A percentile compares a stretch with the other conserved stretches of the same genome.
Evolutionary conservation across 2,329 filamentous ascomycete species (phyloP).

Genomic region (Penicillium rolfsii): DNA sequence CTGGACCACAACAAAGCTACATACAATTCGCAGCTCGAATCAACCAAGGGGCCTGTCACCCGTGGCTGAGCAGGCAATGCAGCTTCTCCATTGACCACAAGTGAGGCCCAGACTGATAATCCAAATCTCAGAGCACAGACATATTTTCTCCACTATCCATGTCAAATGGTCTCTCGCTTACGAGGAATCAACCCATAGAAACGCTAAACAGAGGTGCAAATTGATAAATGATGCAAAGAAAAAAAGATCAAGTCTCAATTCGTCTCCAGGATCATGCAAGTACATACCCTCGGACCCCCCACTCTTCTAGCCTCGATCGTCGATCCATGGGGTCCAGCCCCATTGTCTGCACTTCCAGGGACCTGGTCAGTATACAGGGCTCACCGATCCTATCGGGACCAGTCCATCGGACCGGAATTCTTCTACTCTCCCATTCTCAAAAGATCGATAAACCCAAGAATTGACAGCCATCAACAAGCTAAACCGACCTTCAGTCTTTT

Average conservation of each 20-base stretch:
- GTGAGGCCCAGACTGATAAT: background rate
- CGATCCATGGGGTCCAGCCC: background rate
- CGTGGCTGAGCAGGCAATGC: background rate
- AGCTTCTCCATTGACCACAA: background rate
- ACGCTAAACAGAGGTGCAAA: background rate
- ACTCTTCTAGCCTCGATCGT: background rate
- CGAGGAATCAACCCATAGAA: constrained; percentile 7
- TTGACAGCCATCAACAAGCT: background rate
- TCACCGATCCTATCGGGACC: background rate
- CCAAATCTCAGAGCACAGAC: constrained; percentile 7
- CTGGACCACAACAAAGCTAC: background rate
- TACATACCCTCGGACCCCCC: background rate
- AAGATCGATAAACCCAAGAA: background rate
- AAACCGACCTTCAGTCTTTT: background rate
- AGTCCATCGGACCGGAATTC: background rate
- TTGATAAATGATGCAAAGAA: constrained; percentile 12
- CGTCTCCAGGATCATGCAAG: background rate
- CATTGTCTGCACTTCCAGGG: background rate
- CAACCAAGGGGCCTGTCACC: background rate
- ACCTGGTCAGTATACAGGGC: background rate
- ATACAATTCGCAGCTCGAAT: background rate
- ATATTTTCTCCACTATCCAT: background rate
- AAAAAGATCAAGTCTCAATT: background rate
- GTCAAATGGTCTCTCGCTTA: constrained; percentile 7
- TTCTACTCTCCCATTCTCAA: background rate